Evolutionary conservation across 192 early-diverging fungal species (phyloP), one percentile per base, ranked within the genome.

Genomic region (Backusella liffmaniae): DNA sequence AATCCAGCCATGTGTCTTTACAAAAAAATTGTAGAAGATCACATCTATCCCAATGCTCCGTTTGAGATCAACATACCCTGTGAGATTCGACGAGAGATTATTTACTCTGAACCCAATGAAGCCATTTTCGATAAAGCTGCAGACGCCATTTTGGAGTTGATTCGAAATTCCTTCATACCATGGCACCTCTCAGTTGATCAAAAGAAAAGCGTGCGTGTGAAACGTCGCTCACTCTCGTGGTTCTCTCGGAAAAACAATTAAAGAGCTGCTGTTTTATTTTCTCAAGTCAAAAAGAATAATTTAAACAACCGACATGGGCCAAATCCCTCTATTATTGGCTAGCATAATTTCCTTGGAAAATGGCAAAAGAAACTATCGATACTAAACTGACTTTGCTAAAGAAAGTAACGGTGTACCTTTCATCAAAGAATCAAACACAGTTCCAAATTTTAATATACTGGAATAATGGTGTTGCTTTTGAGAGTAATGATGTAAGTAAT

Each of bases 11-110:
- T 62, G 56, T 62, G 56, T 62, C 56, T n/a, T 12, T 74, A 62
- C 42, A 66, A 66, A 29, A 62, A 66, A 23, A 23, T 66, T 6
- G 36, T 36, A 42, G 65, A 66, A 65, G 59, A 49, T 29, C 21
- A 41, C 37, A 59, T 37, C 36, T 74, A 74, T n/a, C 65, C 37
- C 4, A 73, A 77, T 18, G 74, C 78, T 29, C 78, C 82, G 26
- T 76, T 77, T 29, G 82, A 83, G 32, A 56, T 83, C 53, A 83
- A 83, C 36, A 44, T 83, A 8, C 74, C 78, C 5, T 78, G 77
- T 51, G 67, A 69, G 6, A 77, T 77, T 15, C 75, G 82, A 34
- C 62, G 67, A 35, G 70, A 66, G 34, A 51, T 83, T 2, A 34
- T 83, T 21, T 79, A 83, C 51, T 78, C 78, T 21, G 76, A 83